A percentile compares a stretch with the other conserved stretches of the same genome.
These are phyloP conservation scores for Fragilaria radians DNA, from an alignment of 108 stramenopile species.

Conservation along the genomic window DNA sequence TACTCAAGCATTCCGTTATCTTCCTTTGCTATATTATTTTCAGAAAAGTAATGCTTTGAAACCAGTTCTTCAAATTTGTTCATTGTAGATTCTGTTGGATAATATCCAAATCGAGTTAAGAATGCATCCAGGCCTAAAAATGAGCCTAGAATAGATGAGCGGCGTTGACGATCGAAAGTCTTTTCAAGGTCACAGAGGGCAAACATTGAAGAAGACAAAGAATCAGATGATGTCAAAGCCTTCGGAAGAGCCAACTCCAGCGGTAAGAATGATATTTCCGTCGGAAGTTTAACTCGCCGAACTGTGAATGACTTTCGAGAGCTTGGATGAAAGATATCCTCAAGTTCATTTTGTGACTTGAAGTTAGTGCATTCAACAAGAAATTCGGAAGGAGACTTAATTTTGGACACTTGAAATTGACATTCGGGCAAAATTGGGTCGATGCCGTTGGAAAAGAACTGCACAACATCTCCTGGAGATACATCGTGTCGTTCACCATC, in stretches of 20 bases:
- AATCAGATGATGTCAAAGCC: constrained; percentile 32
- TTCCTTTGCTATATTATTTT: constrained; percentile 1
- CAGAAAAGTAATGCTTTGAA: not conserved
- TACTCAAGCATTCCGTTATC: not conserved
- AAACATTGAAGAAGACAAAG: constrained; percentile 32
- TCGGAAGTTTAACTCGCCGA: constrained; percentile 53
- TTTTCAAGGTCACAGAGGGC: constrained; percentile 84
- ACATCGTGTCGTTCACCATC: constrained; percentile 83
- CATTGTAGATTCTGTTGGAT: constrained; percentile 23
- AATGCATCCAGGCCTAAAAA: constrained; percentile 61
- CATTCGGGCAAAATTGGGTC: constrained; percentile 12
- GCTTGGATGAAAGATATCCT: constrained; percentile 21
- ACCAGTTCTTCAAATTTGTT: constrained; percentile 13
- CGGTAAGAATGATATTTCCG: constrained; percentile 46
- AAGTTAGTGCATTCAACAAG: not conserved
- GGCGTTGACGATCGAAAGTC: constrained; percentile 59
- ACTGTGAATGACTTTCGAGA: constrained; percentile 53
- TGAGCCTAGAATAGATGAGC: constrained; percentile 45
- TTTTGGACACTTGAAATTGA: not conserved
- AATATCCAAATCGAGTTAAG: constrained; percentile 31
- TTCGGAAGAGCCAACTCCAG: too few relatives aligned
- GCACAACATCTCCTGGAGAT: constrained; percentile 64
- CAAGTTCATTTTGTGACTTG: constrained; percentile 4
- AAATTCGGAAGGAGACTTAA: not conserved
- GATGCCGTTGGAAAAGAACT: constrained; percentile 34